Evolutionary conservation across 208 protist genomes (phyloP).

Genomic region (Acanthamoeba lenticulata): DNA sequence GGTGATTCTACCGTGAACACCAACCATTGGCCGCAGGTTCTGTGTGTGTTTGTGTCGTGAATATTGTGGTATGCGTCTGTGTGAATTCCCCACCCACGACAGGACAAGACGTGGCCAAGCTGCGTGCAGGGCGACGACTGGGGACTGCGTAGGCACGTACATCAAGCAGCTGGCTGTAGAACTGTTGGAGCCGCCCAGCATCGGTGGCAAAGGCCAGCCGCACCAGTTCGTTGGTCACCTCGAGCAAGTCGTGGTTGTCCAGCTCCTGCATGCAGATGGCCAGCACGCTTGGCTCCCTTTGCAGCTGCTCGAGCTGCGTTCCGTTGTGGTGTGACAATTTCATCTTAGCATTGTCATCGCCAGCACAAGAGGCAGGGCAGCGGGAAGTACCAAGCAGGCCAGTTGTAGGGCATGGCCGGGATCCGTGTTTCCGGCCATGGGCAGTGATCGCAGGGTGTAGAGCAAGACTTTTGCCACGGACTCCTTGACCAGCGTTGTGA

Average conservation of each 20-base stretch:
- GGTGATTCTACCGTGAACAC: no score
- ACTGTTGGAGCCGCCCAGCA: background rate
- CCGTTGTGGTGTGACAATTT: no score
- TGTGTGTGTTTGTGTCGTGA: no score
- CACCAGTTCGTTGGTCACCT: background rate
- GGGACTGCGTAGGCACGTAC: no score
- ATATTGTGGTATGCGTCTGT: no score
- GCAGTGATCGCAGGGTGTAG: background rate
- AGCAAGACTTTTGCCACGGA: background rate
- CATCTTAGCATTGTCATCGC: no score
- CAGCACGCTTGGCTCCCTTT: background rate
- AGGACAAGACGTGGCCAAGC: no score
- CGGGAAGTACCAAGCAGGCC: background rate
- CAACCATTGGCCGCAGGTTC: no score
- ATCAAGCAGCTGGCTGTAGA: background rate
- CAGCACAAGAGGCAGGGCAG: background rate
- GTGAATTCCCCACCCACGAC: no score
- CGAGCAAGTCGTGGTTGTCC: background rate
- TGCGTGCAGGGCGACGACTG: no score
- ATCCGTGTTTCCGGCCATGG: background rate
- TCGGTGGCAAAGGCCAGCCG: background rate
- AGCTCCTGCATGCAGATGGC: background rate
- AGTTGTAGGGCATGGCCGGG: background rate
- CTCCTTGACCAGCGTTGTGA: background rate
- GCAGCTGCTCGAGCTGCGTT: background rate